phyloP scores from a whole-genome alignment of 148 eudicot genomes.

The Camellia lanceoleosa region DNA sequence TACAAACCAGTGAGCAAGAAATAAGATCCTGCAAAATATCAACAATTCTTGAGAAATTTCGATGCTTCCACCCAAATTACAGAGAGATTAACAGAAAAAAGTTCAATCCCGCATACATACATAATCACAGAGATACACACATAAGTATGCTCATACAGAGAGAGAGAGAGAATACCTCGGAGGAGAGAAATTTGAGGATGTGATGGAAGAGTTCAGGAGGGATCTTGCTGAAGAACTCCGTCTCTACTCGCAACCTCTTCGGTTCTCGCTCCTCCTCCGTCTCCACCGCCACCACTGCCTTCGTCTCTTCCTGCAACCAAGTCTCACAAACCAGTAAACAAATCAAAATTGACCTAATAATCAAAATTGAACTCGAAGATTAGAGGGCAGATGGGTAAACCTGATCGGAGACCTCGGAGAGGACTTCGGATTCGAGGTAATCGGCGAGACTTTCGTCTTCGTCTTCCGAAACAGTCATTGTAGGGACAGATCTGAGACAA shows the following conservation, averaged over 20 bases:
- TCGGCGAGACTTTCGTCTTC: slow-evolving; percentile 80
- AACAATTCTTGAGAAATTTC: background rate
- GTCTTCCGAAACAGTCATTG: slow-evolving; percentile 57
- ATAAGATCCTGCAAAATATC: slow-evolving; percentile 65
- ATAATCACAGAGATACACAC: too few relatives aligned
- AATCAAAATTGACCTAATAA: background rate
- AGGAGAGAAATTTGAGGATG: slow-evolving; percentile 86
- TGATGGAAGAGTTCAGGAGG: slow-evolving; percentile 85
- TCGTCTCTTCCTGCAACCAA: slow-evolving; percentile 36
- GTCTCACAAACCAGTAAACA: background rate
- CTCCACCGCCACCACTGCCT: background rate
- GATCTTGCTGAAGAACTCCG: slow-evolving; percentile 63
- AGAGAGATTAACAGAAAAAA: background rate
- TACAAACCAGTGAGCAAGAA: slow-evolving; percentile 82
- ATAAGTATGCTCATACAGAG: too few relatives aligned
- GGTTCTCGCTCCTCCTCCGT: slow-evolving; percentile 17
- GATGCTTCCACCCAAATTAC: background rate
- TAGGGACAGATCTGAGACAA: background rate
- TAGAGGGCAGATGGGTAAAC: slow-evolving; percentile 21
- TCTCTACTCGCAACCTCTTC: slow-evolving; percentile 56
- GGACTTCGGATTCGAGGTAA: slow-evolving; percentile 86
- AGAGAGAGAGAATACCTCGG: slow-evolving; percentile 52
- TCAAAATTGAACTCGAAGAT: background rate
- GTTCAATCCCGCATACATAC: too few relatives aligned
- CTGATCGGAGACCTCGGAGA: slow-evolving; percentile 74